Evolutionary conservation across 768 basidiomycete species (phyloP).

Genomic region (Macrolepiota albuminosa): DNA sequence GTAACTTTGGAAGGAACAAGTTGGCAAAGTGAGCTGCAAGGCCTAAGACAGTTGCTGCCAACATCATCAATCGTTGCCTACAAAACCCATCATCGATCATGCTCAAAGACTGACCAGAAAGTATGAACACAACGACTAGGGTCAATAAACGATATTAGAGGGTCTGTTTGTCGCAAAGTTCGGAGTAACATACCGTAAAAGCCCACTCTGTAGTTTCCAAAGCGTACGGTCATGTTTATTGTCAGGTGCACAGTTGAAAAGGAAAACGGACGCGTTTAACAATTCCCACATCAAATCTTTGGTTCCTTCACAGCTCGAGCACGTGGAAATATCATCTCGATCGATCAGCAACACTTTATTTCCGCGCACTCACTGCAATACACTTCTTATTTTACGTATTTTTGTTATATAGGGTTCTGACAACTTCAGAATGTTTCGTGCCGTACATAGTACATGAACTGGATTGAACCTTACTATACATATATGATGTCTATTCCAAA

Average conservation of each 20-base stretch:
- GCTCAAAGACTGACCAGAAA: slow-evolving; percentile 32
- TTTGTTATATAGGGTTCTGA: not conserved
- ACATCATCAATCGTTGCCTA: slow-evolving; percentile 4
- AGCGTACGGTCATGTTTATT: slow-evolving; percentile 53
- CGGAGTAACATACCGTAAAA: slow-evolving; percentile 40
- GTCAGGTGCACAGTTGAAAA: slow-evolving; percentile 1
- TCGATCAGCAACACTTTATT: not conserved
- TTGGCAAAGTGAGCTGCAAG: slow-evolving; percentile 62
- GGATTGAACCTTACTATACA: slow-evolving; percentile 5
- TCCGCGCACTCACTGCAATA: too few relatives aligned
- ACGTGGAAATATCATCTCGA: slow-evolving; percentile 3
- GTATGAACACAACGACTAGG: slow-evolving; percentile 38
- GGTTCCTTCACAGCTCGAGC: not conserved
- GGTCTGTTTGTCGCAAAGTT: not conserved
- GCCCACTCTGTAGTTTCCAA: slow-evolving; percentile 48
- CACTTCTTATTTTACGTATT: not conserved
- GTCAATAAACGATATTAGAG: not conserved
- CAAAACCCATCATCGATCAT: not conserved
- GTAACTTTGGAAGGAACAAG: slow-evolving; percentile 60
- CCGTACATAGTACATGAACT: not conserved
- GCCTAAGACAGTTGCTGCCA: slow-evolving; percentile 54
- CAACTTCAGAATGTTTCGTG: not conserved
- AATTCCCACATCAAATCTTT: not conserved
- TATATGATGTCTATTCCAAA: not conserved
- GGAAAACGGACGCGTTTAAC: not conserved